Percentiles rank a stretch among this genome's conserved stretches.
Conservation (phyloP, 768 basidiomycete genomes). For the Pisolithus microcarpus region DNA sequence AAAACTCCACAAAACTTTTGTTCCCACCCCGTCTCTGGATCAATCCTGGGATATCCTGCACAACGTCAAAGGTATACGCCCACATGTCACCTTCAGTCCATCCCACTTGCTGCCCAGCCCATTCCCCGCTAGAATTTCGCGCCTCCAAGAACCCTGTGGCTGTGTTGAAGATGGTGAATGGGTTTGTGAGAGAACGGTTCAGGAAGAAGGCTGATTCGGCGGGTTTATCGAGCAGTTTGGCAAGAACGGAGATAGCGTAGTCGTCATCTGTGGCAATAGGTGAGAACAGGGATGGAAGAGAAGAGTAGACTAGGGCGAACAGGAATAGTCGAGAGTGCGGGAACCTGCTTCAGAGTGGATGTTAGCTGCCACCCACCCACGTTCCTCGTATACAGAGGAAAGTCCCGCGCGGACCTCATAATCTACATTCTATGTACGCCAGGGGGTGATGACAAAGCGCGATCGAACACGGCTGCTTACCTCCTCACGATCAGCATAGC, state of each 20-base stretch:
- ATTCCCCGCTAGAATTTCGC: conserved; percentile 55
- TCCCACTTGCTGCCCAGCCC: conserved; percentile 65
- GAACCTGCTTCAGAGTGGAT: conserved; percentile 75
- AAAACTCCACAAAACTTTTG: conserved; percentile 51
- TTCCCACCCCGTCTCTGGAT: conserved; percentile 62
- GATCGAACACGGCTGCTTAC: conserved; percentile 22
- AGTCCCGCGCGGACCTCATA: conserved; percentile 80
- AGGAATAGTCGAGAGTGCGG: conserved; percentile 72
- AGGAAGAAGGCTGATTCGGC: conserved; percentile 44
- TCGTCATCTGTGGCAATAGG: conserved; percentile 54
- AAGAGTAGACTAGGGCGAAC: conserved; percentile 33
- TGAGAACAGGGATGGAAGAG: background rate
- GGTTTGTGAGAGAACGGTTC: conserved; percentile 46
- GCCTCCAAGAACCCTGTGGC: conserved; percentile 79
- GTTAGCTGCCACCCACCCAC: conserved; percentile 75
- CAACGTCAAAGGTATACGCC: conserved; percentile 75
- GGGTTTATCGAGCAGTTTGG: conserved; percentile 44
- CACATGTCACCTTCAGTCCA: conserved; percentile 82
- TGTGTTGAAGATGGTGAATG: conserved; percentile 61
- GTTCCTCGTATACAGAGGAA: conserved; percentile 54
- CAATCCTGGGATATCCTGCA: conserved; percentile 60
- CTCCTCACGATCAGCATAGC: conserved; percentile 71
- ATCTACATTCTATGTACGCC: conserved; percentile 47
- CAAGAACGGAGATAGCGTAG: conserved; percentile 62
- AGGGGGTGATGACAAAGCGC: background rate